Evolutionary conservation across 2,329 filamentous ascomycete genomes (phyloP), one percentile per base, ranked within the genome.

Genomic region (Aaosphaeria arxii): DNA sequence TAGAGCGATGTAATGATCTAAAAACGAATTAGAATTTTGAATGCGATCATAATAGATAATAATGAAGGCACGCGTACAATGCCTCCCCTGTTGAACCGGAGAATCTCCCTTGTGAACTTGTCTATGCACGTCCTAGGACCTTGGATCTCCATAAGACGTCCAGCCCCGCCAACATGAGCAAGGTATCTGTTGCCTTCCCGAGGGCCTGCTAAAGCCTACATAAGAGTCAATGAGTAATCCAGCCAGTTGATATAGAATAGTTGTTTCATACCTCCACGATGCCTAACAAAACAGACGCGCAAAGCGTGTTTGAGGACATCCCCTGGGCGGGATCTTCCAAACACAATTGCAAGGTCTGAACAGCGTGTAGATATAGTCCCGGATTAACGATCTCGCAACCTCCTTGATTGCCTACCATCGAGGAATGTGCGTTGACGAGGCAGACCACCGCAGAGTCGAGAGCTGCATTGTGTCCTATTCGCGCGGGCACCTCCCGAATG

Each of bases 1-100:
- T 66, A 69, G 38, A 67, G 60, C 9, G 61, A 61, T 4, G 59
- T 63, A 4, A 67, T 62, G 29, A 67, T 67, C 64, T 68, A 11
- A 1, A 9, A 7, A 1, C 5, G 28, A 7, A 24, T 51, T 7
- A 48, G 46, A 31, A 9, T 36, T 9, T n/a, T 4, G n/a, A 36
- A 3, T 36, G 17, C 17, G 17, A 24, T n/a, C 7, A 4, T 7
- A 9, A 43, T 3, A 29, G 6, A 11, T 40, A 7, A 40, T 11
- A 17, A 40, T 40, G 24, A 40, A 44, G 24, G 32, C 32, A 30
- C 2, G 29, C 41, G 6, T 52, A 68, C 64, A 36, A 66, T 64
- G 4, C 63, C 61, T 29, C 62, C 62, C 47, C 61, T 48, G 7
- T 58, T 66, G 50, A 66, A 69, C 3, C 55, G 48, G 13, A 69